phyloP scores from a whole-genome alignment of 805 yeast genomes.

The Wickerhamiella sergipiensis region DNA sequence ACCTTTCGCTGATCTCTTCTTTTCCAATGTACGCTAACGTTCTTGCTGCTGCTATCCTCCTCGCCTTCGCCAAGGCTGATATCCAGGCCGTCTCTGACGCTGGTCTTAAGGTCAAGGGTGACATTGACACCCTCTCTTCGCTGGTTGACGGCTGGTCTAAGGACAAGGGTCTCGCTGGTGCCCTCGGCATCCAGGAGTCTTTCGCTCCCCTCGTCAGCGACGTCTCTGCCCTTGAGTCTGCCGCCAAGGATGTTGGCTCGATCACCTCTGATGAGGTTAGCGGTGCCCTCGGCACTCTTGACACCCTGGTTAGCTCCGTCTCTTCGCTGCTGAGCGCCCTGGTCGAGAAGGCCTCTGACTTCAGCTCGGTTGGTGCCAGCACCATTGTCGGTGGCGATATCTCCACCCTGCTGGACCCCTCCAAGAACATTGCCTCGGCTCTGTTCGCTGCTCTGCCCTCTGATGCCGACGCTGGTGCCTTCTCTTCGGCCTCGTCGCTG shows the following conservation, averaged over 20 bases:
- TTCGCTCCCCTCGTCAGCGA: conserved; percentile 15
- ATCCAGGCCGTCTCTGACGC: conserved; percentile 9
- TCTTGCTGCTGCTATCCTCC: conserved; percentile 13
- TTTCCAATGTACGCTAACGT: conserved; percentile 12
- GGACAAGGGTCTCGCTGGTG: conserved; percentile 19
- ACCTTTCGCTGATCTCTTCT: background rate
- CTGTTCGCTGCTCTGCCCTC: conserved; percentile 9
- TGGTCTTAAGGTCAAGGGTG: conserved; percentile 6
- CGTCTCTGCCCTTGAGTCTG: conserved; percentile 9
- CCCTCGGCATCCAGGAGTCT: conserved; percentile 19
- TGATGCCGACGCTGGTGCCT: conserved; percentile 4
- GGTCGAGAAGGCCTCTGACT: conserved; percentile 17
- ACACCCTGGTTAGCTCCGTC: conserved; percentile 10
- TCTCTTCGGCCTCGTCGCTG: conserved; percentile 8
- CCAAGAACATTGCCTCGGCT: conserved; percentile 13
- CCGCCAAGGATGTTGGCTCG: conserved; percentile 4
- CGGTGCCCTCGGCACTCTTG: conserved; percentile 5
- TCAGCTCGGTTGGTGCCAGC: conserved; percentile 15
- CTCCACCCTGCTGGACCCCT: conserved; percentile 12
- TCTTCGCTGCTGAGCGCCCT: conserved; percentile 14
- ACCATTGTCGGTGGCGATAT: conserved; percentile 17
- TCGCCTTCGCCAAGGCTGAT: conserved; percentile 12
- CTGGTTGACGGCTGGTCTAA: conserved; percentile 9
- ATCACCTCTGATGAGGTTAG: conserved; percentile 9
- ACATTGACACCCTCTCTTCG: conserved; percentile 10